These are phyloP conservation scores for Solanum sejunctum DNA, from an alignment of 257 asterid genomes.

Conservation along the genomic window DNA sequence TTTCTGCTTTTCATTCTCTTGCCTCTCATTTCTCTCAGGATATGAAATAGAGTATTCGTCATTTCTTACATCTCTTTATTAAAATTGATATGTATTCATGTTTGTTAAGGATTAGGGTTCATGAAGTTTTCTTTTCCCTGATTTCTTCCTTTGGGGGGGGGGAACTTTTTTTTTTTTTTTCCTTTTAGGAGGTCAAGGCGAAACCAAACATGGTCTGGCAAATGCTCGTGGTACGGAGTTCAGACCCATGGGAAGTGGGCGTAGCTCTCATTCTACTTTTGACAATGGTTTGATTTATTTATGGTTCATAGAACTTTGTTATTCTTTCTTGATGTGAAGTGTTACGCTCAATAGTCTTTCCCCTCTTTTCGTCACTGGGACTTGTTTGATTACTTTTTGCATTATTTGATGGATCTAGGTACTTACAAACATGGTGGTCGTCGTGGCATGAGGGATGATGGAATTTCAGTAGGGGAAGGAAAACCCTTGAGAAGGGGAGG, in stretches of 20 bases:
- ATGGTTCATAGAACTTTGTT: not conserved
- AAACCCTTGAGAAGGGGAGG: slow-evolving; percentile 59
- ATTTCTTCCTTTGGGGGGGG: not conserved
- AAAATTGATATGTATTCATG: not conserved
- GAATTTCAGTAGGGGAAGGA: slow-evolving; percentile 45
- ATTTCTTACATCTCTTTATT: not conserved
- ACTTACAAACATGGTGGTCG: slow-evolving; percentile 59
- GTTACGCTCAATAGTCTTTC: not conserved
- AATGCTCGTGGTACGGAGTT: slow-evolving; percentile 39
- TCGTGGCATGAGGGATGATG: slow-evolving; percentile 58
- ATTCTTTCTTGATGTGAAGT: not conserved
- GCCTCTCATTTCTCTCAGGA: not conserved
- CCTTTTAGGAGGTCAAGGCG: slow-evolving; percentile 39
- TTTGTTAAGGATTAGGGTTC: not conserved
- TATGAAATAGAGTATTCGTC: not conserved
- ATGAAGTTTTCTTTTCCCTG: not conserved
- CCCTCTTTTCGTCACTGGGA: not conserved
- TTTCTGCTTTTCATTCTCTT: not conserved
- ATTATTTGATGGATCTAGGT: slow-evolving; percentile 31
- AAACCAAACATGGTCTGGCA: slow-evolving; percentile 29
- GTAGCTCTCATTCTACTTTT: slow-evolving; percentile 38
- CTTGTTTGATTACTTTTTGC: not conserved
- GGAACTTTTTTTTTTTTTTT: not conserved
- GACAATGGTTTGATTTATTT: slow-evolving; percentile 50
- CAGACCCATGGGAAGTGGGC: slow-evolving; percentile 42